Base-by-base conservation (phyloP, 1,139 yeast species). In the Nakaseomyces bracarensis region DNA sequence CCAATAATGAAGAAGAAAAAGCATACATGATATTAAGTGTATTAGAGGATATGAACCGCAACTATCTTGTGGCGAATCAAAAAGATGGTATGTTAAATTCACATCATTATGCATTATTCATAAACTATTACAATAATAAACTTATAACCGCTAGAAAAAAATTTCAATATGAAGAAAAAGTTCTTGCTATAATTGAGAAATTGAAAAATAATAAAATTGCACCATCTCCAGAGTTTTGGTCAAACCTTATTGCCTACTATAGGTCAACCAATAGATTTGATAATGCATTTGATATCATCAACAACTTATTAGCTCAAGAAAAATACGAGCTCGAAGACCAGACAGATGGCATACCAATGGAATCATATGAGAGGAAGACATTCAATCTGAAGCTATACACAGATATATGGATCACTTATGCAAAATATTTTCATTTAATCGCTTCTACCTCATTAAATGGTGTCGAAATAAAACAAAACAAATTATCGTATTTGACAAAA, bases 61-160 rank as follows among this genome's bases (percentile, higher is more conserved):
- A 37, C 18, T 13, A 39, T 3, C 25, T 26, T 22, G 16, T 11
- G 2, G 25, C 21, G 16, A 37, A 28, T 5, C 43, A 18, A 14
- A 37, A 46, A 19, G 43, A 33, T 31, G 38, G 51, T 1, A 42
- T 44, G 18, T 54, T 49, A 4, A 52, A 50, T 36, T 55, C 60
- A 3, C 57, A 54, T 39, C 63, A 58, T 43, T 60, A 57, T 38
- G 51, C 58, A 1, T 41, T 47, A n/a, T 54, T 58, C 35, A 39
- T 58, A 11, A 49, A 52, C 16, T 50, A 50, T 40, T 58, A 50
- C 39, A 41, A 45, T 9, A n/a, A 41, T 16, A 19, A 43, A 42
- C 10, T 14, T 27, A 2, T n/a, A 20, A 33, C 16, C 6, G n/a
- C 18, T 33, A 33, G 36, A 13, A 33, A 33, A n/a, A 20, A 20